Evolutionary conservation across 176 grass and related monocot species (phyloP), one percentile per base, ranked within the genome.

Genomic region (Zoysia pacifica): DNA sequence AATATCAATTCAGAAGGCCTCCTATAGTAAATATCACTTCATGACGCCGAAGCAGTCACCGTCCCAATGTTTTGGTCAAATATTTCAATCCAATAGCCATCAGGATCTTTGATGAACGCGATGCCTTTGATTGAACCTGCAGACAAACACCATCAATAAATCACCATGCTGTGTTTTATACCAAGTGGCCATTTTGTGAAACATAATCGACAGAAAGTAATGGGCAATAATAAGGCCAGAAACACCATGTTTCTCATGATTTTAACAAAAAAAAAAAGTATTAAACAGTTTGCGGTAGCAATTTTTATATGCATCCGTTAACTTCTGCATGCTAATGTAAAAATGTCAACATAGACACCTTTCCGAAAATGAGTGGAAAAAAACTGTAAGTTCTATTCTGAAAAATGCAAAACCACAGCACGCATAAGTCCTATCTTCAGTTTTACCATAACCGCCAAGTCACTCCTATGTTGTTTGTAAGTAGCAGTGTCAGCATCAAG

Each of bases 21-120:
- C 58, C 7, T 9, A 61, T 40, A 44, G 46, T 19, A 72, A 72
- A 15, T 9, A 79, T 2, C 11, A 48, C 43, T 66, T 92, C 79
- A 98, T 14, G 92, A 89, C 39, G 88, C 81, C 18, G 52, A 78
- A 42, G 68, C 18, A 83, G 91, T 55, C 55, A 91, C 81, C 7
- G 12, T 39, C 42, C 87, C 90, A 59, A 94, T 94, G 78, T 28
- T 93, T 52, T 70, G 78, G 81, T 98, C 96, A 65, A 98, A 98
- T 78, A 98, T 94, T 68, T 98, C 96, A 36, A 98, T 94, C 96
- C 95, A 98, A 72, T 98, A 98, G 16, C 95, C 96, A 79, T 98
- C 95, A 41, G 95, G 95, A 59, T 98, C 95, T 84, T 98, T 98
- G 74, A 98, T 94, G 68, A 98, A 98, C 7, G 95, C 92, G 35